Conservation (phyloP, 805 yeast genomes). For the Starmerella tilneyi region DNA sequence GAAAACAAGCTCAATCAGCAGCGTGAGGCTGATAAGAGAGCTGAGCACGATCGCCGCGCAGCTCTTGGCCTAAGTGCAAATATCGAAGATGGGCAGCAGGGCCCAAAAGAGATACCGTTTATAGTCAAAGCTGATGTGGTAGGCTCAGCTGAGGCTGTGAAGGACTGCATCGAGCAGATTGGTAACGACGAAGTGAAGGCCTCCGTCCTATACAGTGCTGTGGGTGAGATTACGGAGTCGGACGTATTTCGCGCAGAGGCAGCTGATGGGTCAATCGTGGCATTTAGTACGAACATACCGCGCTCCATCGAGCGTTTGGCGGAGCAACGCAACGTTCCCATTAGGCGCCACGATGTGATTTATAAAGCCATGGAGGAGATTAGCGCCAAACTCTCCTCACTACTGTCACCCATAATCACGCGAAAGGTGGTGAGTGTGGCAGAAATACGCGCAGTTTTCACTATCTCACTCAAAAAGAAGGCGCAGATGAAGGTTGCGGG, state of each 20-base stretch:
- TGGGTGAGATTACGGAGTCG: constrained; percentile 61
- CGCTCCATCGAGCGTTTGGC: constrained; percentile 54
- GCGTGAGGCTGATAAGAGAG: constrained; percentile 40
- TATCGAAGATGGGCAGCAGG: constrained; percentile 26
- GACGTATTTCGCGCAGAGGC: constrained; percentile 60
- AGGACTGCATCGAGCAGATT: constrained; percentile 65
- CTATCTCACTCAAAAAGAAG: constrained; percentile 45
- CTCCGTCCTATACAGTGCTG: constrained; percentile 59
- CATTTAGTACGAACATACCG: constrained; percentile 66
- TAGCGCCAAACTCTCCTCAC: constrained; percentile 47
- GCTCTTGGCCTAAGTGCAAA: constrained; percentile 48
- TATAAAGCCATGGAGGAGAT: constrained; percentile 83
- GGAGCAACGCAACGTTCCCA: constrained; percentile 42
- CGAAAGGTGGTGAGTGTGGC: constrained; percentile 56
- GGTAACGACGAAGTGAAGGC: constrained; percentile 80
- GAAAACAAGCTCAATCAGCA: constrained; percentile 45
- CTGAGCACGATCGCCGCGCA: constrained; percentile 47
- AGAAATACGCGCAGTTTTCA: constrained; percentile 60
- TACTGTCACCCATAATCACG: constrained; percentile 57
- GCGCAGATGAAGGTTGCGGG: constrained; percentile 64
- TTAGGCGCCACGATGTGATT: constrained; percentile 65
- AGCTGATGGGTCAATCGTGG: constrained; percentile 61
- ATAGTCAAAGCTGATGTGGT: constrained; percentile 84
- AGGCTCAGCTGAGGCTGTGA: constrained; percentile 90
- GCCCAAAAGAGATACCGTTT: constrained; percentile 40